Evolutionary conservation across 2,329 filamentous ascomycete genomes (phyloP), one percentile per base, ranked within the genome.

Genomic region (Fusarium sp.): DNA sequence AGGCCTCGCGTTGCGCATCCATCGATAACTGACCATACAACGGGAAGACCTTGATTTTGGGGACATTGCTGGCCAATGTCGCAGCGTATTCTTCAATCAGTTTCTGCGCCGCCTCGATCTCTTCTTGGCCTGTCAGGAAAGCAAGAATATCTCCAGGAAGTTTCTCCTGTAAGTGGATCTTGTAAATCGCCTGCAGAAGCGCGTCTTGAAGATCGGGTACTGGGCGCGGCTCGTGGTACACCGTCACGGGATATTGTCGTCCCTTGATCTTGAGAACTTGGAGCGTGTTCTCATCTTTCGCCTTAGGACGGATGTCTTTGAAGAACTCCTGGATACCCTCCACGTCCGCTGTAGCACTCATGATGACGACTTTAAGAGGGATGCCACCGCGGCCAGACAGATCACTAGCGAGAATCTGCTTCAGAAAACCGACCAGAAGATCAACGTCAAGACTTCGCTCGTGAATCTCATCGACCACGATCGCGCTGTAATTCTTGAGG

Each of bases 381-480:
- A 91, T 82, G 7, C 92, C 92, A 10, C 90, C 89, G 7, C 92
- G 88, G 9, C 89, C 89, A 46, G 87, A 84, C 40, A 88, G 86
- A 58, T 89, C 84, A 4, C 86, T 84, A 1, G 85, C 83, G 2
- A 96, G 82, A 48, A 98, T 87, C 65, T 92, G 91, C 76, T 93
- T 93, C 66, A 99, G 78, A 70, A 99, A 98, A 0, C 96, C 96
- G 27, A 97, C 85, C 12, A 98, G 85, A 27, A 99, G 82, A 81
- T 99, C 96, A 10, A 98, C 95, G 77, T 98, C 97, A 23, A 98
- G 88, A 72, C 94, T 97, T 73, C 96, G 87, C 82, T 99, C 96
- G 82, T 99, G 96, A 14, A 99, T 96, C 79, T 99, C 96, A 80
- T 99, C 96, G 10, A 99, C 93, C 20, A 99, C 87, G 1, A 99